Conservation (phyloP, 441 rosid genomes). For the Mallotus repandus region DNA sequence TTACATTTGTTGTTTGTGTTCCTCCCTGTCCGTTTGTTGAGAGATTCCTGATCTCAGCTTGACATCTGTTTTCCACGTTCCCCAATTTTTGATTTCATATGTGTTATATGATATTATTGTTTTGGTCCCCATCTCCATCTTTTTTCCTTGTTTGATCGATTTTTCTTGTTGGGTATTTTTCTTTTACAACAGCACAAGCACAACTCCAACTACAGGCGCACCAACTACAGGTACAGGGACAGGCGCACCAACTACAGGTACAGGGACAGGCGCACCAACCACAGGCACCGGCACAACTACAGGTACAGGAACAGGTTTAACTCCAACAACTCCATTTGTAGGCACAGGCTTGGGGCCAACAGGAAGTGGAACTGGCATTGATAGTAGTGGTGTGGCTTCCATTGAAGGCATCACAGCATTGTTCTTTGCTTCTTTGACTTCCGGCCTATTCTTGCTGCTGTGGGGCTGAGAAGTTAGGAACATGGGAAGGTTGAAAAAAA, state of each 20-base stretch:
- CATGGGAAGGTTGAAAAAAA: not conserved
- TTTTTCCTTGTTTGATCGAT: not conserved
- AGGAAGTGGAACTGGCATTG: slow-evolving; percentile 48
- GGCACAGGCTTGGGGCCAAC: slow-evolving; percentile 39
- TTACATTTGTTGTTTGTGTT: slow-evolving; percentile 19
- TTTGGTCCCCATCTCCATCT: not conserved
- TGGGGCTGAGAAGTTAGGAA: slow-evolving; percentile 27
- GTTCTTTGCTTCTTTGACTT: slow-evolving; percentile 30
- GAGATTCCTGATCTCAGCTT: slow-evolving; percentile 7
- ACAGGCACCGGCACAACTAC: slow-evolving; percentile 22
- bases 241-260: slow-evolving; percentile 16
- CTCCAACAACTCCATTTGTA: slow-evolving; percentile 27
- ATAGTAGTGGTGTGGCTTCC: slow-evolving; percentile 32
- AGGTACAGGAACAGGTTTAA: slow-evolving; percentile 14
- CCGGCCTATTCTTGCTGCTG: slow-evolving; percentile 33
- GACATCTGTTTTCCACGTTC: slow-evolving; percentile 25
- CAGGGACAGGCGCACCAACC: slow-evolving; percentile 13
- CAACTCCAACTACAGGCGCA: slow-evolving; percentile 27
- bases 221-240: slow-evolving; percentile 25
- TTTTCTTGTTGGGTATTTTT: not conserved
- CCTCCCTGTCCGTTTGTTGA: not conserved
- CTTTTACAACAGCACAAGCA: slow-evolving; percentile 18
- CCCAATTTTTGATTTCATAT: not conserved
- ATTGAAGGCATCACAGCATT: slow-evolving; percentile 12
- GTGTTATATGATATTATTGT: not conserved